These are phyloP conservation scores for Phaeolepiota aurea DNA, from an alignment of 768 basidiomycete genomes.

Conservation along the genomic window DNA sequence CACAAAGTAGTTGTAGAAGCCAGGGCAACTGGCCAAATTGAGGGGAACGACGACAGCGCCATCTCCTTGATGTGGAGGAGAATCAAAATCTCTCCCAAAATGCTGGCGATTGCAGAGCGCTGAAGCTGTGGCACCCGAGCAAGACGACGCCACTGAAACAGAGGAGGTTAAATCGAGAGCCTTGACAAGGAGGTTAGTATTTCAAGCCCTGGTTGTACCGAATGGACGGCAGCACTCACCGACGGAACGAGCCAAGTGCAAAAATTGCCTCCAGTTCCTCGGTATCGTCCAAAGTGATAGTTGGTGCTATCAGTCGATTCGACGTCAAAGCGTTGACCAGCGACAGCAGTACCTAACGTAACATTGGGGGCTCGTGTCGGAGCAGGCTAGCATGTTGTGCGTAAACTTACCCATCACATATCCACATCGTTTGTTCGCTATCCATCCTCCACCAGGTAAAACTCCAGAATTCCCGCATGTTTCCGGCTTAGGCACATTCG, in stretches of 20 bases:
- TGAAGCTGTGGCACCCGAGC: constrained; percentile 11
- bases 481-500: constrained; percentile 14
- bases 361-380: neutral
- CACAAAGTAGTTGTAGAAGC: constrained; percentile 18
- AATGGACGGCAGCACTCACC: constrained; percentile 2
- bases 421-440: constrained; percentile 17
- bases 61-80: constrained; percentile 15
- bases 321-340: constrained; percentile 16
- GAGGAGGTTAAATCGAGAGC: constrained; percentile 8
- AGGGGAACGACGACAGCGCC: constrained; percentile 15
- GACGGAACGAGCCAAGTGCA: constrained; percentile 15
- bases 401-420: constrained; percentile 19
- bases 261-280: constrained; percentile 16
- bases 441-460: constrained; percentile 16
- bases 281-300: constrained; percentile 17
- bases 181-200: constrained; percentile 2
- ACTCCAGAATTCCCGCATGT: constrained; percentile 15
- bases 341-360: constrained; percentile 11
- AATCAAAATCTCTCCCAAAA: constrained; percentile 17
- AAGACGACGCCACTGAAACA: constrained; percentile 9
- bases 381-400: neutral
- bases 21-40: constrained; percentile 13
- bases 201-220: neutral
- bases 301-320: constrained; percentile 11
- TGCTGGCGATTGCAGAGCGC: constrained; percentile 12